These are phyloP conservation scores for Teratosphaeriaceae sp. DNA, from an alignment of 2,329 filamentous ascomycete species.

Conservation along the genomic window DNA sequence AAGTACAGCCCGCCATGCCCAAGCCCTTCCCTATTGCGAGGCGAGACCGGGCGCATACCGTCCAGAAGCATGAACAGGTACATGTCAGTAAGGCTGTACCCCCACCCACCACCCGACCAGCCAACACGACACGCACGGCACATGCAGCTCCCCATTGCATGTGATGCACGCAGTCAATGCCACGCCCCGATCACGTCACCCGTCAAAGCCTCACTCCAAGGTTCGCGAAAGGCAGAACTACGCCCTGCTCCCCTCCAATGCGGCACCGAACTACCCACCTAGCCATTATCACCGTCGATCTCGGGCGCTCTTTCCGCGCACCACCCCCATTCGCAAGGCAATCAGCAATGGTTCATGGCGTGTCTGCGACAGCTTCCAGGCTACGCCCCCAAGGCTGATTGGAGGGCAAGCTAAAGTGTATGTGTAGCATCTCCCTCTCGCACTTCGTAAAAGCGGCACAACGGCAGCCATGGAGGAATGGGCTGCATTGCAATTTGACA, in stretches of 20 bases:
- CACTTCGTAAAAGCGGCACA: slow-evolving; percentile 92
- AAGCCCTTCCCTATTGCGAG: no score
- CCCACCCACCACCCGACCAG: no score
- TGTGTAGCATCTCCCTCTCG: slow-evolving; percentile 53
- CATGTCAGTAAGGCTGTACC: no score
- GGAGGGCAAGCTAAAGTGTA: slow-evolving; percentile 15
- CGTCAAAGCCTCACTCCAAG: neutral
- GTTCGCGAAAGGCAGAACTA: neutral
- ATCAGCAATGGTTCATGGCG: neutral
- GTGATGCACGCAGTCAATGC: neutral
- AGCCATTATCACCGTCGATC: neutral
- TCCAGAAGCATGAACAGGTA: no score
- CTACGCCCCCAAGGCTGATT: slow-evolving; percentile 1
- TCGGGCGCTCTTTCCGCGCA: neutral
- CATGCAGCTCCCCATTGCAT: no score
- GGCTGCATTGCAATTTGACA: slow-evolving; percentile 98
- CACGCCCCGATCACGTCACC: neutral
- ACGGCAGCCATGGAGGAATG: slow-evolving; percentile 71
- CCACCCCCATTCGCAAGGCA: neutral
- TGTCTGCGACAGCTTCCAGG: slow-evolving; percentile 11
- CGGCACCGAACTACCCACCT: neutral
- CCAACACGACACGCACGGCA: neutral
- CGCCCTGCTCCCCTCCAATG: neutral
- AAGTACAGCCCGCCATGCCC: no score
- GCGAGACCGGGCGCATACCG: no score